Base-by-base conservation (phyloP, 208 protist species). In the Herpetomonas tarakana region DNA sequence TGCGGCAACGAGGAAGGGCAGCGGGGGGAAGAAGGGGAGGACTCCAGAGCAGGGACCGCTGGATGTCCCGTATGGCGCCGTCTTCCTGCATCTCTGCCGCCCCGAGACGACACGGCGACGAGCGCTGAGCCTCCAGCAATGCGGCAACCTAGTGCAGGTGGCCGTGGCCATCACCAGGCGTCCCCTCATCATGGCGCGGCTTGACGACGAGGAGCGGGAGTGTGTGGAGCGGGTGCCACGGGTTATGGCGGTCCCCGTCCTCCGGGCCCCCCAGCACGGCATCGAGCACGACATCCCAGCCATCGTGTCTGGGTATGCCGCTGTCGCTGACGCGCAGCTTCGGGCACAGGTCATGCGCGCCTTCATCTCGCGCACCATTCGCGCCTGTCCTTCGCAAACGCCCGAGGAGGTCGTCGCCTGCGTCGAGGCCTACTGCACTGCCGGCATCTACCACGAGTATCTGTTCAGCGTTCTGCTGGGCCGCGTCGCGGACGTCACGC, bases 391-490 rank as follows among this genome's bases (percentile, higher is more conserved):
- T 6, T 12, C 57, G 16, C 30, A 91, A 52, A 52, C 71, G 28
- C 70, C 84, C 3, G 72, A 57, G 35, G 83, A 87, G 41, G 54
- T 91, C 11, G 81, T 92, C 24, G 52, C 55, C 19, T 88, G 78
- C 58, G 71, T 94, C 26, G 84, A 94, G 62, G 81, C 76, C n/a
- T 94, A 91, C 71, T 69, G 71, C 24, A 61, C 57, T 16, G 76
- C 70, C 21, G 74, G 62, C 4, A 54, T 91, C 14, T 73, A 66
- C 41, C 84, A 94, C 62, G 58, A 78, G 45, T 82, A 86, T 25
- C 75, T 94, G 18, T 91, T 87, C 74, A 76, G 85, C 22, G 69
- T 88, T 0, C 60, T 94, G n/a, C 73, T 90, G 12, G 65, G 77
- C 29, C 74, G 85, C n/a, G 74, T 88, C 14, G 62, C 78, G 24